phyloP scores from a whole-genome alignment of 257 asterid species.

The Paulownia fortunei region DNA sequence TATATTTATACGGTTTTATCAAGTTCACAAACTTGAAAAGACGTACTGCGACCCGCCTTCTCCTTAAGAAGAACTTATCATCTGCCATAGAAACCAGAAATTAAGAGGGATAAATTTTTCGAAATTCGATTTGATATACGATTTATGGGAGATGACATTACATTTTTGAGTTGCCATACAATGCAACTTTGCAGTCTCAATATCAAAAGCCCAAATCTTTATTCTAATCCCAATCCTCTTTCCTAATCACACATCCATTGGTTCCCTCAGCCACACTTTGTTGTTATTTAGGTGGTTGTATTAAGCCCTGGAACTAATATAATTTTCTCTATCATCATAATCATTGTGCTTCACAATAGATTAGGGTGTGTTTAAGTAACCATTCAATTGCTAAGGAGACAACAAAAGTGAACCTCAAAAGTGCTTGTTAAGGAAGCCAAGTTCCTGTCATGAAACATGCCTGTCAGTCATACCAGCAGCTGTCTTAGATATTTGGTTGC shows the following conservation, averaged over 20 bases:
- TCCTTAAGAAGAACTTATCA: too few species aligned
- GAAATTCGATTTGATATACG: background rate
- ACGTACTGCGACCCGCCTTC: too few species aligned
- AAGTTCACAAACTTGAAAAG: too few species aligned
- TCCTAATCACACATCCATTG: conserved; percentile 27
- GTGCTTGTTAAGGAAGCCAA: conserved; percentile 42
- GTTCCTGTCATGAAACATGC: conserved; percentile 27
- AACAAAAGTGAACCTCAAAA: conserved; percentile 30
- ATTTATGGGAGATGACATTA: background rate
- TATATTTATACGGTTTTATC: too few species aligned
- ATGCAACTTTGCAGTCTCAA: background rate
- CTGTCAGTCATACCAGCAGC: conserved; percentile 29
- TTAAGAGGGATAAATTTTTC: background rate
- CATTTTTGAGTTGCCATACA: background rate
- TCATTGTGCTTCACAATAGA: conserved; percentile 35
- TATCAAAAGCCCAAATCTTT: background rate
- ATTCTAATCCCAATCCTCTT: background rate
- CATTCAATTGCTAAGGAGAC: conserved; percentile 25
- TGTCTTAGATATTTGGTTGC: conserved; percentile 39
- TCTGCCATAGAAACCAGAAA: conserved; percentile 9
- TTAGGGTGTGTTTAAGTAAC: conserved; percentile 31
- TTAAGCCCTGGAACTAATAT: conserved; percentile 15
- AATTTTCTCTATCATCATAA: conserved; percentile 33
- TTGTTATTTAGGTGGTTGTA: conserved; percentile 37
- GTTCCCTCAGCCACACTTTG: conserved; percentile 39